These are phyloP conservation scores for Fusarium buharicum DNA, from an alignment of 2,329 filamentous ascomycete genomes.

Conservation along the genomic window DNA sequence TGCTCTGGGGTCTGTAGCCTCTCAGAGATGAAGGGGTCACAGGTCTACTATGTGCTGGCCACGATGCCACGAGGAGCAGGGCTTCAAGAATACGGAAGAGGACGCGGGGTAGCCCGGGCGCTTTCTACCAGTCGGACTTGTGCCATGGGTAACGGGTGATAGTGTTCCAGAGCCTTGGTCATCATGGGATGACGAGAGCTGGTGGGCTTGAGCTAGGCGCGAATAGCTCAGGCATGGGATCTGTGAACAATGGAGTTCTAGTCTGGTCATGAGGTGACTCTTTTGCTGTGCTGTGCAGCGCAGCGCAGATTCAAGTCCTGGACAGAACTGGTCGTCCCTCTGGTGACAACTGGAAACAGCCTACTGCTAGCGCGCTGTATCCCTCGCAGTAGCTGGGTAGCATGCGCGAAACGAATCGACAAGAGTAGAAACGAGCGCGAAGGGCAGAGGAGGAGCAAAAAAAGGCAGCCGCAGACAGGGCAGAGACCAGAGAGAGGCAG, in stretches of 20 bases:
- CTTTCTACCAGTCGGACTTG: conserved; percentile 27
- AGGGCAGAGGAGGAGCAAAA: conserved; percentile 9
- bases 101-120: conserved; percentile 27
- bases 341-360: conserved; percentile 23
- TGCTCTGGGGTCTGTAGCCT: conserved; percentile 13
- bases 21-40: conserved; percentile 8
- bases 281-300: background rate
- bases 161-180: conserved; percentile 19
- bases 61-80: conserved; percentile 29
- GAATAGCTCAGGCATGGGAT: conserved; percentile 23
- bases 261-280: conserved; percentile 9
- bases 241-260: background rate
- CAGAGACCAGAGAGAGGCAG: conserved; percentile 8
- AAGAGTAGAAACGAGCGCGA: conserved; percentile 26
- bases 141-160: conserved; percentile 23
- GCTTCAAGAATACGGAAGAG: conserved; percentile 9
- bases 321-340: background rate
- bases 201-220: conserved; percentile 21
- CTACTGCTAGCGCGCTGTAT: conserved; percentile 40
- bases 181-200: conserved; percentile 21
- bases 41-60: conserved; percentile 4
- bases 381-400: conserved; percentile 44
- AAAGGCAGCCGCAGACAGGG: conserved; percentile 5
- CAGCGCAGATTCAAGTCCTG: background rate
- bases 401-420: conserved; percentile 29